Conservation (phyloP, 2,329 filamentous ascomycete species). For the Xylaria sp. region DNA sequence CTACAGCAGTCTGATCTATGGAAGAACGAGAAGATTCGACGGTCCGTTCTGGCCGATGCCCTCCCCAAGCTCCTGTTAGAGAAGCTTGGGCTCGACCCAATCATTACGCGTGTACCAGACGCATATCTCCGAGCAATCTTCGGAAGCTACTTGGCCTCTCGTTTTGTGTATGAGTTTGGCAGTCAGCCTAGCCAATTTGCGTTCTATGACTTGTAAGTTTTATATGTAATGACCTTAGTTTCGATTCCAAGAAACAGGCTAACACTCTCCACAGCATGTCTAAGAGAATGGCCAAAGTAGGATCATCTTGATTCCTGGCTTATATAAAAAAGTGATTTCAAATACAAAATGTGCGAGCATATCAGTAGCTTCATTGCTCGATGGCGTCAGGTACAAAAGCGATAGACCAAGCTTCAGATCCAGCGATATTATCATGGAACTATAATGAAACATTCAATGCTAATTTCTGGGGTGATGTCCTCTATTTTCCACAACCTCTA, state of each 20-base stretch:
- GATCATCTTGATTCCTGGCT: slow-evolving; percentile 36
- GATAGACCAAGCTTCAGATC: slow-evolving; percentile 21
- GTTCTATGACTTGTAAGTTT: slow-evolving; percentile 95
- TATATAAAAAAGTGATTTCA: slow-evolving; percentile 30
- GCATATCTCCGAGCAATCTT: slow-evolving; percentile 95
- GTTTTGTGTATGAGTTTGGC: slow-evolving; percentile 96
- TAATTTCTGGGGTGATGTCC: background rate
- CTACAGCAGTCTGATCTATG: slow-evolving; percentile 93
- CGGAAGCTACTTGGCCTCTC: slow-evolving; percentile 91
- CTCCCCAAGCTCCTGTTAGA: slow-evolving; percentile 85
- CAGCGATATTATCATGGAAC: slow-evolving; percentile 16
- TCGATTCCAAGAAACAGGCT: slow-evolving; percentile 41
- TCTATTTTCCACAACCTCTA: background rate
- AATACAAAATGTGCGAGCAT: slow-evolving; percentile 16
- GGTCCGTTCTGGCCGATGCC: slow-evolving; percentile 83
- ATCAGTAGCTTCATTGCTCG: slow-evolving; percentile 11
- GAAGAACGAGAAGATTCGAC: slow-evolving; percentile 82
- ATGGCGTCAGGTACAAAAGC: slow-evolving; percentile 27
- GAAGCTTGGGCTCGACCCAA: slow-evolving; percentile 90
- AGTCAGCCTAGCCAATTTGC: slow-evolving; percentile 94
- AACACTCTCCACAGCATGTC: slow-evolving; percentile 66
- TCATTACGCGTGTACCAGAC: slow-evolving; percentile 88
- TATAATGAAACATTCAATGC: slow-evolving; percentile 20
- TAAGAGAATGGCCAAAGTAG: slow-evolving; percentile 67
- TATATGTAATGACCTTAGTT: background rate